Evolutionary conservation across 768 basidiomycete genomes (phyloP), one percentile per base, ranked within the genome.

Genomic region (Termitomyces heimii): DNA sequence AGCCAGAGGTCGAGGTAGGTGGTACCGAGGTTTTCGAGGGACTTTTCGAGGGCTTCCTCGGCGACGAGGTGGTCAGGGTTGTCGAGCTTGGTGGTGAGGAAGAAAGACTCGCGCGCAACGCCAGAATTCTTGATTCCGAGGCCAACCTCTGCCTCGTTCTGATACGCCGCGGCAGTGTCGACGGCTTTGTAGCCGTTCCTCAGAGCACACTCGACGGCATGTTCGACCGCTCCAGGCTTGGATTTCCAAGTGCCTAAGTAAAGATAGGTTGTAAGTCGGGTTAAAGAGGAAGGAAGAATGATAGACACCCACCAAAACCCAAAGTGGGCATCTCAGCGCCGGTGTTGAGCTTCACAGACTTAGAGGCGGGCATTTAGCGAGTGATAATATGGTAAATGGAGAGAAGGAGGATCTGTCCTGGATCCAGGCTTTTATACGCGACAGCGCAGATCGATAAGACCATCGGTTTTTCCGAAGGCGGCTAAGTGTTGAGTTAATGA

Each of bases 1-100:
- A 90, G 74, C 82, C 83, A 93, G 26, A 93, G 82, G 66, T 94
- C 90, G 47, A 94, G 75, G 68, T 94, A 94, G 49, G 83, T 76
- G 1, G 85, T 86, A 31, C 81, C 83, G 47, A 96, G 83, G 54
- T 78, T 75, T 63, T 76, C 72, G 56, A 95, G 78, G n/a, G 89
- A 88, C 31, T 71, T 71, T 58, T 86, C 77, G 29, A 96, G 76
- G n/a, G 86, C 84, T 52, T 80, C 79, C 43, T 75, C 77, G 9
- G 83, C 80, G 34, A 77, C 68, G 56, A 73, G 70, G 66, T 91
- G 89, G 67, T 86, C 81, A 48, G 74, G 70, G 70, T 85, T 86
- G 66, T 81, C 76, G 54, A 88, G 77, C 70, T 88, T 88, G 57
- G 85, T 88, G 57, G 90, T 92, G 58, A 95, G 71, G 79, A 94